A percentile compares a stretch with the other conserved stretches of the same genome.
Evolutionary conservation across 2,329 filamentous ascomycete species (phyloP).

Genomic region (Colletotrichum musicola): DNA sequence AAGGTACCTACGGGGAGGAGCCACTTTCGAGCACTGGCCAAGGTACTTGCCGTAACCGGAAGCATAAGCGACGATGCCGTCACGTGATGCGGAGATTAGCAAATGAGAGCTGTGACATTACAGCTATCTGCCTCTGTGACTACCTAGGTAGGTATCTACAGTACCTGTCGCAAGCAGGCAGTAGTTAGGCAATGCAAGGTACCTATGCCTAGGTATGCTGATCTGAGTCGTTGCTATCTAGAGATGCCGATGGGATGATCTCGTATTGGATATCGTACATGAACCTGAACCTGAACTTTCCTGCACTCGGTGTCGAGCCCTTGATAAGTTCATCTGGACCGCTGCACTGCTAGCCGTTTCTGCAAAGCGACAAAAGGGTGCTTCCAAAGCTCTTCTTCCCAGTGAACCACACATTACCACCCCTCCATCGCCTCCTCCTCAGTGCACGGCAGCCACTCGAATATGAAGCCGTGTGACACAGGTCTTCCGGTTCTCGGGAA

Average conservation of each 20-base stretch:
- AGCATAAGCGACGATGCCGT: conserved; percentile 29
- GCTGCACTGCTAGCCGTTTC: too few relatives aligned
- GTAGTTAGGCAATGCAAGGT: too few relatives aligned
- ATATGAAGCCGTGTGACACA: conserved; percentile 15
- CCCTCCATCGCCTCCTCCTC: conserved; percentile 10
- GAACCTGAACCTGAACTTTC: too few relatives aligned
- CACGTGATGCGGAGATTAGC: conserved; percentile 33
- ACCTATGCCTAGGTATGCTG: too few relatives aligned
- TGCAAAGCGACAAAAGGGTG: too few relatives aligned
- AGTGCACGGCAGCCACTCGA: conserved; percentile 7
- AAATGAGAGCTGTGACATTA: conserved; percentile 34
- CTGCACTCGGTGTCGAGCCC: too few relatives aligned
- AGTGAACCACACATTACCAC: background rate
- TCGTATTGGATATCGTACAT: too few relatives aligned
- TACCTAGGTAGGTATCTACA: background rate
- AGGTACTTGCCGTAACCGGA: conserved; percentile 42
- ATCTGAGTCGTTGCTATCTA: too few relatives aligned
- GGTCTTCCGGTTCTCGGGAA: conserved; percentile 21
- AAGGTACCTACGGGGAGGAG: conserved; percentile 26
- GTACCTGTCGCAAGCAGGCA: background rate
- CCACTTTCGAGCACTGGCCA: conserved; percentile 38
- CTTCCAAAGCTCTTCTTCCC: background rate
- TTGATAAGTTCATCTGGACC: too few relatives aligned
- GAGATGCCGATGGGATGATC: too few relatives aligned
- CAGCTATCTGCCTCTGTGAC: conserved; percentile 1